phyloP scores from a whole-genome alignment of 2,329 filamentous ascomycete genomes.

The Pleomassaria siparia region DNA sequence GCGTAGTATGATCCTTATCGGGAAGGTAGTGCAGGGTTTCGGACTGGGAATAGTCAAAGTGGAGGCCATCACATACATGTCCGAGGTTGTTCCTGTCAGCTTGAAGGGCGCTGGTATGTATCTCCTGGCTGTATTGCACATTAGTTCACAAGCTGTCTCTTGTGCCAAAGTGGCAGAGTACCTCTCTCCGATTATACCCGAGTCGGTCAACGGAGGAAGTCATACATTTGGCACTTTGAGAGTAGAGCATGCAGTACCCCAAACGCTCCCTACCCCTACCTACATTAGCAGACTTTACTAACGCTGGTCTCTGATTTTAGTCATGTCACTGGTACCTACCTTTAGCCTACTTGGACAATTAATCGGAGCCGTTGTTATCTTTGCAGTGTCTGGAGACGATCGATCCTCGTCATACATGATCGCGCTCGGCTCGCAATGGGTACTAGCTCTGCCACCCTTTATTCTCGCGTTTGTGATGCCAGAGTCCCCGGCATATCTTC shows the following conservation, averaged over 20 bases:
- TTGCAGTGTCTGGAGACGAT: constrained; percentile 19
- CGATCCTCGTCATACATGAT: constrained; percentile 35
- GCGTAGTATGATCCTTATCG: constrained; percentile 46
- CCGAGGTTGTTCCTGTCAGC: constrained; percentile 46
- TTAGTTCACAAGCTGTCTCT: too few relatives aligned
- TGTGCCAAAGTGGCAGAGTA: too few relatives aligned
- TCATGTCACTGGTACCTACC: constrained; percentile 49
- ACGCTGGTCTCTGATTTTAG: too few relatives aligned
- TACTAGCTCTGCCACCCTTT: constrained; percentile 41
- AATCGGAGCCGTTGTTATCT: constrained; percentile 47
- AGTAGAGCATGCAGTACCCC: too few relatives aligned
- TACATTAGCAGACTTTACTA: too few relatives aligned
- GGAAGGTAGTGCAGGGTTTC: constrained; percentile 46
- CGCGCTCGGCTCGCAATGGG: constrained; percentile 46
- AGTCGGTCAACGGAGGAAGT: too few relatives aligned
- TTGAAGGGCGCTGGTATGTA: constrained; percentile 51
- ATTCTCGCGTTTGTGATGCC: constrained; percentile 48
- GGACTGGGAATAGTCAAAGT: constrained; percentile 47
- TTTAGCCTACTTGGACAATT: constrained; percentile 51
- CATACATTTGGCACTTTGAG: too few relatives aligned
- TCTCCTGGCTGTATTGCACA: too few relatives aligned
- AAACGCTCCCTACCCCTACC: too few relatives aligned
- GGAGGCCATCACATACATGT: constrained; percentile 50
- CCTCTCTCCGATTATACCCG: too few relatives aligned
- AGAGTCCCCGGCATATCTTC: constrained; percentile 52